Evolutionary conservation across 805 yeast species (phyloP), one percentile per base, ranked within the genome.

Genomic region (Monosporozyma yasuniensis): DNA sequence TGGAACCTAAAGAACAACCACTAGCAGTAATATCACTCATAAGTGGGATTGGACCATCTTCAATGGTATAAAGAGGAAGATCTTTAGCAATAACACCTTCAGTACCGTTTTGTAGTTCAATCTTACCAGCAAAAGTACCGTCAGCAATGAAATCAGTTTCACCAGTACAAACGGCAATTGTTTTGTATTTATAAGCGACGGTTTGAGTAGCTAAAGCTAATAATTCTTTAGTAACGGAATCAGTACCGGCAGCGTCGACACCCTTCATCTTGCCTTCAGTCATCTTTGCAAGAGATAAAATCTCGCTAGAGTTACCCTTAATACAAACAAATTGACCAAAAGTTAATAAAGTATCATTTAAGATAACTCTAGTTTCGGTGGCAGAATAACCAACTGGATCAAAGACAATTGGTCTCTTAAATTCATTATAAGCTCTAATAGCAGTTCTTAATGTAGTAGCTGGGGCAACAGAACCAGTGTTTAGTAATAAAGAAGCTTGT

Each of bases 321-420:
- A 89, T 81, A 25, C 84, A 88, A 28, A 78, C 70, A 53, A 73
- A 75, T 58, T 74, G 76, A 1, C 87, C 88, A 11, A 72, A 63
- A 35, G 80, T 72, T 30, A 89, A 63, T 9, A 88, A 57, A 0
- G 62, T 61, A 25, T 70, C 63, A 47, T 81, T 76, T 16, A 80
- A 70, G 3, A 65, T 58, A 38, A 70, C 68, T 51, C 97, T 73
- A 4, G 78, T 74, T 3, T 60, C 50, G 0, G 96, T 75, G 0
- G 96, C 96, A 25, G 96, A 96, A 38, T 83, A 87, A 0, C 89
- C 97, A n/a, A 89, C 96, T 0, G 96, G 97, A 64, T 89, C 97
- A 56, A 84, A 82, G 0, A 89, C 78, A 30, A 89, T 75, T 3
- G 87, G 90, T 43, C 74, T 72, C 2, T 77, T 77, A 12, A 64